Evolutionary conservation across 805 yeast genomes (phyloP), one percentile per base, ranked within the genome.

Genomic region (Dipodascopsis uninucleata): DNA sequence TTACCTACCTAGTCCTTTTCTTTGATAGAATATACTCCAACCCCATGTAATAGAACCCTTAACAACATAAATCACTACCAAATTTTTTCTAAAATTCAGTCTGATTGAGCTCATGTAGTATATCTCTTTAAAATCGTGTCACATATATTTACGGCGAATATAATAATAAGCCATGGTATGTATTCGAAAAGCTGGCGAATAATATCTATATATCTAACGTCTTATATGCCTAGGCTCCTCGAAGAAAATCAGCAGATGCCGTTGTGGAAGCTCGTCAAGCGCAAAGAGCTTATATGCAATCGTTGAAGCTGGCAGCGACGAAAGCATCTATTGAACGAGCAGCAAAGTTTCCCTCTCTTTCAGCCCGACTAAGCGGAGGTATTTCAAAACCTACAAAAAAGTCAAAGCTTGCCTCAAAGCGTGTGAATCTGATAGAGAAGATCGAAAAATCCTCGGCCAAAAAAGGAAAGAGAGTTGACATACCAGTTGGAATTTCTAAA

Each of bases 201-300:
- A n/a, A n/a, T n/a, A n/a, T n/a, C n/a, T n/a, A n/a, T n/a, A n/a
- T n/a, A n/a, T n/a, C n/a, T n/a, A n/a, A n/a, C n/a, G n/a, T n/a
- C n/a, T n/a, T n/a, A n/a, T n/a, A n/a, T n/a, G n/a, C 29, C 29
- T 26, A 50, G 55, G 52, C 47, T 1, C 52, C 55, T 7, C 39
- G 47, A 18, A 39, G 55, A 20, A 39, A 36, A 48, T 42, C 55
- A 17, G 36, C 43, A 31, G 43, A 33, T 16, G 40, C 34, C 22
- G 39, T 47, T 7, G 33, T 50, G 9, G 52, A 50, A 10, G 45
- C 45, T 6, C 43, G 55, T 14, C 55, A 48, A 31, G 53, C 45
- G 3, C 40, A 36, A 8, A 51, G 55, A 9, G 55, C 53, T 6
- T 46, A 50, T 31, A 22, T 36, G 7, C 26, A 50, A 28, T 45